Percentiles rank a stretch among this genome's conserved stretches.
Conservation (phyloP, 179 eudicot species). For the Camellia oleifera region DNA sequence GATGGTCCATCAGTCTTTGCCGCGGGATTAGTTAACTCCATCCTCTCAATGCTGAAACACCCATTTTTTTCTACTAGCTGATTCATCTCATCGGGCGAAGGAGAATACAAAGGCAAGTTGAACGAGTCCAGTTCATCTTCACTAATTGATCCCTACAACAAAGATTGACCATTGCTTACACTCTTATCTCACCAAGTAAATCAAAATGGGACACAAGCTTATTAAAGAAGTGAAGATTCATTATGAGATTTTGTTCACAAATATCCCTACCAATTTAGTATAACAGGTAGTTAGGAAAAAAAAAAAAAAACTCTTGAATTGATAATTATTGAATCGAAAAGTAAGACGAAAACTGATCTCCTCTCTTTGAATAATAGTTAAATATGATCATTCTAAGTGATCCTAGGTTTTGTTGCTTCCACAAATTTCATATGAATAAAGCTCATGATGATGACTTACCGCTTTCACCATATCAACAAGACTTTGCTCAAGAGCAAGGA, state of each 20-base stretch:
- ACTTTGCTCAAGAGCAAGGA: conserved; percentile 20
- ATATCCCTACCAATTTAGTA: too few relatives aligned
- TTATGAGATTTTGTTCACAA: too few relatives aligned
- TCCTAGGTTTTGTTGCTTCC: too few relatives aligned
- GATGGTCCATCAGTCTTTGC: neutral
- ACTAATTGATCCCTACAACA: neutral
- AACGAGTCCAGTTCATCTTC: conserved; percentile 5
- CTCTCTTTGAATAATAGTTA: too few relatives aligned
- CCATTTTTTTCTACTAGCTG: neutral
- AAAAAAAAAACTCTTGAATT: too few relatives aligned
- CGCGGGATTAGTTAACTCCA: neutral
- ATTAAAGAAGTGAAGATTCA: too few relatives aligned
- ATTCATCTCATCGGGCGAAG: conserved; percentile 12
- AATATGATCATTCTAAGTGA: too few relatives aligned
- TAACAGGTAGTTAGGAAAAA: too few relatives aligned
- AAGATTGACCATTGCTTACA: neutral
- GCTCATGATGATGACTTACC: conserved; percentile 18
- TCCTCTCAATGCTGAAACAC: conserved; percentile 5
- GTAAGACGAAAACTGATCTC: too few relatives aligned
- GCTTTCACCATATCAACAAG: conserved; percentile 31
- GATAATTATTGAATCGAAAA: too few relatives aligned
- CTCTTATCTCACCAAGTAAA: neutral
- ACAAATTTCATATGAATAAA: too few relatives aligned
- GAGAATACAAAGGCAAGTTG: conserved; percentile 3
- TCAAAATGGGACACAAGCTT: neutral